A percentile compares a stretch with the other conserved stretches of the same genome.
Conservation (phyloP, 495 filamentous ascomycete species). For the Aspergillus kassunensis region DNA sequence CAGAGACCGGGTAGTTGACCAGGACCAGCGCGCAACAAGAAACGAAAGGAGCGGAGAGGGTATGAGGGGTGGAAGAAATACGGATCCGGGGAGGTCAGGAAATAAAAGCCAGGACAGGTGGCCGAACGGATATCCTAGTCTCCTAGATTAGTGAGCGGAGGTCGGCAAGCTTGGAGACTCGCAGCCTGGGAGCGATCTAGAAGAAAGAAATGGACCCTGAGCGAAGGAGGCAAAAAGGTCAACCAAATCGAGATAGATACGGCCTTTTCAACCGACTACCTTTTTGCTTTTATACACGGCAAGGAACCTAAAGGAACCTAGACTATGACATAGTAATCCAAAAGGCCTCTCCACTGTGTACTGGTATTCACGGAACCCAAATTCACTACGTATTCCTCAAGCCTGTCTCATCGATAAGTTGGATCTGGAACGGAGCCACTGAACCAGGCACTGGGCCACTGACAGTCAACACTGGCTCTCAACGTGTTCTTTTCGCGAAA, state of each 20-base stretch:
- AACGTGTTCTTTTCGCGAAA: conserved; percentile 37
- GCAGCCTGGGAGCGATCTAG: conserved; percentile 21
- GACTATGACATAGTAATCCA: too few relatives aligned
- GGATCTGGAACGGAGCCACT: conserved; percentile 1
- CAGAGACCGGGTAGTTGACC: conserved; percentile 16
- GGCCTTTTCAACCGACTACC: too few relatives aligned
- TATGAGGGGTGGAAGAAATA: conserved; percentile 1
- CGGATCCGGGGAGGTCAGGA: conserved; percentile 14
- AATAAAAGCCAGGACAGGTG: conserved; percentile 31
- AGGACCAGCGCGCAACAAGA: conserved; percentile 18
- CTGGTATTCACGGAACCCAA: too few relatives aligned
- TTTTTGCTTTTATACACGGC: too few relatives aligned
- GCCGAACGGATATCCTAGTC: conserved; percentile 16
- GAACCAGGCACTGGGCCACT: too few relatives aligned
- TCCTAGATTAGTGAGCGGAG: conserved; percentile 8
- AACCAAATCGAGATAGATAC: too few relatives aligned
- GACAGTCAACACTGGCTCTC: conserved; percentile 17
- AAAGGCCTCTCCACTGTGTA: too few relatives aligned
- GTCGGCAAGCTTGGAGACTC: conserved; percentile 4
- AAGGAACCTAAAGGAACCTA: too few relatives aligned
- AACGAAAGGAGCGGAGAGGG: conserved; percentile 18
- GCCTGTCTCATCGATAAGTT: neutral
- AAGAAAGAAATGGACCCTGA: conserved; percentile 8
- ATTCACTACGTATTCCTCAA: too few relatives aligned
- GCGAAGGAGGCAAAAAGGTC: conserved; percentile 15